Evolutionary conservation across 306 rosid genomes (phyloP), one percentile per base, ranked within the genome.

Genomic region (Lablab purpureus): DNA sequence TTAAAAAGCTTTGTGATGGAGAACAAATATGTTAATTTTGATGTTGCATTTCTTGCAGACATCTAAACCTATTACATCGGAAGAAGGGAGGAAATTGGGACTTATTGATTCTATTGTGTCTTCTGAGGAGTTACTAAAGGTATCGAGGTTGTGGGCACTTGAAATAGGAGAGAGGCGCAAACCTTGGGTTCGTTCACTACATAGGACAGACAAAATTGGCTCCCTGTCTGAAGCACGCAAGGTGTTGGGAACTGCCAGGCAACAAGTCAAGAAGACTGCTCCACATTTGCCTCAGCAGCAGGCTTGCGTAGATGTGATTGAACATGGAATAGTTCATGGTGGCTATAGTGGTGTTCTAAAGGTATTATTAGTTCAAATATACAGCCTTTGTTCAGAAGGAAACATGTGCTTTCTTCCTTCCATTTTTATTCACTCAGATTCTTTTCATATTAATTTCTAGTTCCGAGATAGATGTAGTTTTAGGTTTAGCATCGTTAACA

Each of bases 1-100:
- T 6, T 27, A 1, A 59, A 59, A 59, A 59, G 10, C 37, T 62
- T 0, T 62, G 13, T 30, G 68, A 21, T 62, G 47, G 19, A 6
- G 14, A 27, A 27, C 5, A 50, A 60, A 22, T 0, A 11, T 46
- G 59, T 25, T 74, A 76, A 34, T 19, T 66, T 83, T 60, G 74
- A 32, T 71, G 5, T 21, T 74, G 37, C 68, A 66, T 73, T 52
- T 80, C 28, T 25, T 82, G 76, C 89, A 96, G 99, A 81, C 80
- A 27, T 96, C 98, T 43, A 93, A 91, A 77, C 51, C 99, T 71
- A 91, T 96, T 77, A n/a, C 58, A 49, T 90, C 99, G 3, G 98
- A 96, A 82, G 98, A 96, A 91, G 99, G 98, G 82, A 81, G 84
- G 87, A 90, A 91, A 89, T 86, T 96, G 27, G 99, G 98, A 70